Conservation (phyloP, 2,329 filamentous ascomycete species). For the Ascochyta rabiei region DNA sequence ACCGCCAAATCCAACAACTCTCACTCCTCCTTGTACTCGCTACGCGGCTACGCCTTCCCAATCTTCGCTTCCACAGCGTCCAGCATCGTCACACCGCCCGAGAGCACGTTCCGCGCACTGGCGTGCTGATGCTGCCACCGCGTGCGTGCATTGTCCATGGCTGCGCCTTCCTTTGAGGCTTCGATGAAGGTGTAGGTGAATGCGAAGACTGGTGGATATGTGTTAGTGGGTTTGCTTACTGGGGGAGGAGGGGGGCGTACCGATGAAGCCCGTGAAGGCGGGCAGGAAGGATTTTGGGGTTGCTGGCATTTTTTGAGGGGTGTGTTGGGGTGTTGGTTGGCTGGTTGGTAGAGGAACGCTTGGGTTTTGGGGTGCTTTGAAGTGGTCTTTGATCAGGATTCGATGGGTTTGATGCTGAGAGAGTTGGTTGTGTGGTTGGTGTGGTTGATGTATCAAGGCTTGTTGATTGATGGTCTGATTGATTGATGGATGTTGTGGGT, state of each 20-base stretch:
- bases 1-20: no score
- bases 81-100: constrained; percentile 15
- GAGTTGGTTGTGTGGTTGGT: not conserved
- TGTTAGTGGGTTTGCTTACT: constrained; percentile 7
- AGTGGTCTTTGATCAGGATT: no score
- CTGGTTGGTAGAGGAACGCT: not conserved
- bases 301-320: constrained; percentile 37
- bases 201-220: constrained; percentile 24
- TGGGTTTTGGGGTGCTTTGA: not conserved
- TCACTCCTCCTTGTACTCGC: no score
- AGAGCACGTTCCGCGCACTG: constrained; percentile 22
- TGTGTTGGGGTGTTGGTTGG: not conserved
- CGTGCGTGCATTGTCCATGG: constrained; percentile 40
- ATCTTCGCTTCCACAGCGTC: constrained; percentile 3
- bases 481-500: constrained; percentile 10
- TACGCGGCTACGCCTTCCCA: not conserved
- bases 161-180: constrained; percentile 40
- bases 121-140: constrained; percentile 44
- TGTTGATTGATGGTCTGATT: not conserved
- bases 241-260: constrained; percentile 20
- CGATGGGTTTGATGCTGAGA: not conserved
- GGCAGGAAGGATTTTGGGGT: constrained; percentile 42
- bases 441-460: not conserved
- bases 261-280: constrained; percentile 40
- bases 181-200: constrained; percentile 43